phyloP scores from a whole-genome alignment of 2,329 filamentous ascomycete species.

The Ophiostoma pallidulum region DNA sequence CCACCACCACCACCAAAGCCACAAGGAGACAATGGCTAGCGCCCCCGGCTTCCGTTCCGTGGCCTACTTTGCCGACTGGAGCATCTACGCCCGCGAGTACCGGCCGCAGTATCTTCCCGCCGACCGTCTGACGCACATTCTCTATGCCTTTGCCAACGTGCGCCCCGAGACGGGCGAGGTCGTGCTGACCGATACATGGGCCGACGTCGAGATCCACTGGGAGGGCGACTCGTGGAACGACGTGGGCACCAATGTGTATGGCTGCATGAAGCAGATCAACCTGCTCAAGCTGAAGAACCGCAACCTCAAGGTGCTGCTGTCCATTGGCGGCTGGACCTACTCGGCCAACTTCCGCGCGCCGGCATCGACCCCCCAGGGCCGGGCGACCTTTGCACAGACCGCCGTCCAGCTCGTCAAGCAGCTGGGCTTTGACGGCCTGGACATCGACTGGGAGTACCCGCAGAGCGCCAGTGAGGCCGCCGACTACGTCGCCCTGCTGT shows the following conservation, averaged over 20 bases:
- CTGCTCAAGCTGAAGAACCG: conserved; percentile 73
- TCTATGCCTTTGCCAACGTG: conserved; percentile 88
- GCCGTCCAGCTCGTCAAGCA: conserved; percentile 70
- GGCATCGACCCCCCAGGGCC: conserved; percentile 59
- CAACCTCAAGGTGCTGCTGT: conserved; percentile 75
- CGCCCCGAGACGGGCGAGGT: conserved; percentile 72
- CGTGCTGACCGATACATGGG: conserved; percentile 52
- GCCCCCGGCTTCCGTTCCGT: conserved; percentile 50
- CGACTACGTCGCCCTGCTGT: conserved; percentile 50
- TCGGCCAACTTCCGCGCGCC: conserved; percentile 71
- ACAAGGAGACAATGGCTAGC: background rate
- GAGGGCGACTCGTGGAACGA: conserved; percentile 63
- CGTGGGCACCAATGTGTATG: conserved; percentile 70
- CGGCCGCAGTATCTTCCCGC: conserved; percentile 75
- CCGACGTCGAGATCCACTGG: conserved; percentile 65
- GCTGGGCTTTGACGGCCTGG: conserved; percentile 60
- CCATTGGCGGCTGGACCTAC: conserved; percentile 90
- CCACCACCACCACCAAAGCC: background rate
- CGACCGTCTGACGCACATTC: conserved; percentile 75
- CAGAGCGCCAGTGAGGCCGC: conserved; percentile 43
- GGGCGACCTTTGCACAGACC: conserved; percentile 61
- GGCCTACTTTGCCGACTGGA: conserved; percentile 71
- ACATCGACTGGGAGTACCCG: conserved; percentile 57
- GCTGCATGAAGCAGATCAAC: conserved; percentile 80
- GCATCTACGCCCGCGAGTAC: conserved; percentile 79